These are phyloP conservation scores for Dendrocalamus sinicus DNA, from an alignment of 176 grass and related monocot genomes.

Conservation along the genomic window DNA sequence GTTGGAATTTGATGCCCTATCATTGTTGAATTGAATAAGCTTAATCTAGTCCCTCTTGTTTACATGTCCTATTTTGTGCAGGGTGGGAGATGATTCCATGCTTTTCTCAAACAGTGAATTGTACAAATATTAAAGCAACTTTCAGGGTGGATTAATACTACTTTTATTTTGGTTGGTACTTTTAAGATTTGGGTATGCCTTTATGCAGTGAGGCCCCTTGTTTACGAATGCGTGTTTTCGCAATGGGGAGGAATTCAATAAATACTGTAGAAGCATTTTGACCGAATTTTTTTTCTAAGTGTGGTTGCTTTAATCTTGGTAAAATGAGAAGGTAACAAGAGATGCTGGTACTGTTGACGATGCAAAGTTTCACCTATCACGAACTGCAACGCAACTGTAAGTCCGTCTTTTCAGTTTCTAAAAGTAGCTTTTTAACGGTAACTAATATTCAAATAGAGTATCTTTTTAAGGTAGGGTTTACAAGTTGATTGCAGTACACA, in stretches of 20 bases:
- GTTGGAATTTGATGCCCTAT: neutral
- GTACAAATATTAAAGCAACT: too few species aligned
- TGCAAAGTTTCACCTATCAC: neutral
- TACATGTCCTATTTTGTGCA: neutral
- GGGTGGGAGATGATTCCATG: too few species aligned
- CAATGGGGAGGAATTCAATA: neutral
- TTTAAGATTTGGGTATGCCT: too few species aligned
- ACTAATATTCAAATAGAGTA: too few species aligned
- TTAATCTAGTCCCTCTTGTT: neutral
- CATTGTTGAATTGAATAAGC: conserved; percentile 26
- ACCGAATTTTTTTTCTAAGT: neutral
- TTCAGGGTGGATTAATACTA: too few species aligned
- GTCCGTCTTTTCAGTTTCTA: too few species aligned
- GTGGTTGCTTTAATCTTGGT: neutral
- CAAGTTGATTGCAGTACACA: too few species aligned
- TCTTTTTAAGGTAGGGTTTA: too few species aligned
- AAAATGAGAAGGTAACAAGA: neutral
- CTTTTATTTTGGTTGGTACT: too few species aligned
- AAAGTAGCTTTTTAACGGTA: too few species aligned
- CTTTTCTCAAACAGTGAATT: too few species aligned
- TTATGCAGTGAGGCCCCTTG: neutral
- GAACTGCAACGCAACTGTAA: neutral
- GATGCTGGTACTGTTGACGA: neutral
- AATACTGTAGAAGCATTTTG: neutral
- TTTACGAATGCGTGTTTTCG: neutral